A percentile compares a stretch with the other conserved stretches of the same genome.
phyloP scores from a whole-genome alignment of 768 basidiomycete genomes.

The Serpula lacrymans region DNA sequence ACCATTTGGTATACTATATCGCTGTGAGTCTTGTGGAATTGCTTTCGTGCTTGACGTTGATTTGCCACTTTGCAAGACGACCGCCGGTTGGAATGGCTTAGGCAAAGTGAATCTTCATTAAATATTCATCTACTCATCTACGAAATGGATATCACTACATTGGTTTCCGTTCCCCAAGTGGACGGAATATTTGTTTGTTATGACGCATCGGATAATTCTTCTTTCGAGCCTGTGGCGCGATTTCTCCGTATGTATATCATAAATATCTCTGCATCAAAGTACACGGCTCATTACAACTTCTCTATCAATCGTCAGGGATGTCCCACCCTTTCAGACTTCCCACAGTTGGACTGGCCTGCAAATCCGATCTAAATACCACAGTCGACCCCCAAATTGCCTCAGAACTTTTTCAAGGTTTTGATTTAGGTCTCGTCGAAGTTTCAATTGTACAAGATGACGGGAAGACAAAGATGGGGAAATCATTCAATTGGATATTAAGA shows the following conservation, averaged over 20 bases:
- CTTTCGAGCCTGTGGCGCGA: conserved; percentile 63
- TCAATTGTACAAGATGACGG: conserved; percentile 53
- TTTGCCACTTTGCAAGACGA: conserved; percentile 30
- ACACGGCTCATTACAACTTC: conserved; percentile 7
- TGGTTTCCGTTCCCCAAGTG: conserved; percentile 53
- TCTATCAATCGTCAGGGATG: conserved; percentile 40
- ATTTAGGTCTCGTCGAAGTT: conserved; percentile 78
- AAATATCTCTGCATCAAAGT: neutral
- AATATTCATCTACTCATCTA: conserved; percentile 49
- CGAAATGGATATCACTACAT: conserved; percentile 55
- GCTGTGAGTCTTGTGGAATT: conserved; percentile 5
- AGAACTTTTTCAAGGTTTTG: conserved; percentile 53
- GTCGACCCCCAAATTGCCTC: conserved; percentile 56
- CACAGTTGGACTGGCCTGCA: conserved; percentile 81
- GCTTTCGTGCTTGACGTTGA: too few species aligned
- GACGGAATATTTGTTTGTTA: conserved; percentile 88
- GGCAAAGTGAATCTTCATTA: conserved; percentile 38
- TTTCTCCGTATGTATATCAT: conserved; percentile 78
- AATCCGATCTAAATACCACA: conserved; percentile 63
- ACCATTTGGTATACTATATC: conserved; percentile 12
- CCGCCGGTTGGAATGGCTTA: conserved; percentile 28
- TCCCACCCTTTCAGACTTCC: conserved; percentile 58
- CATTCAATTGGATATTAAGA: conserved; percentile 72
- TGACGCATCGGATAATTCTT: conserved; percentile 60
- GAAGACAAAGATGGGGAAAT: conserved; percentile 67